Conservation (phyloP, 169 alveolate genomes). For the Plasmodium knowlesi region DNA sequence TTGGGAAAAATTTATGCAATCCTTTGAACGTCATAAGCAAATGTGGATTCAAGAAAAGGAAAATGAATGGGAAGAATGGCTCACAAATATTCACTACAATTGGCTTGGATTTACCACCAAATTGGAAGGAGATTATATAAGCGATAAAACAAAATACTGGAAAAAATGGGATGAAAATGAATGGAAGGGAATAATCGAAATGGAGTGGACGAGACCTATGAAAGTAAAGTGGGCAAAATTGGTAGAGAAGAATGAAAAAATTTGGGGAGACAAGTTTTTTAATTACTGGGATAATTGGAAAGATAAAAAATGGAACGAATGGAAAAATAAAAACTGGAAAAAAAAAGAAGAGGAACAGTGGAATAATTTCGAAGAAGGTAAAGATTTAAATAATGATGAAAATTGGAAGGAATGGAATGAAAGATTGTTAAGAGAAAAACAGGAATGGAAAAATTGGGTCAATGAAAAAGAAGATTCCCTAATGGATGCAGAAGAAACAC, state of each 20-base stretch:
- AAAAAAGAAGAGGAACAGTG: slow-evolving; percentile 21
- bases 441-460: slow-evolving; percentile 37
- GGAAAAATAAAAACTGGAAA: slow-evolving; percentile 35
- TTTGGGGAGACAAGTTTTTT: not conserved
- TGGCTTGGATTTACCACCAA: slow-evolving; percentile 25
- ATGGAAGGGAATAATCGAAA: slow-evolving; percentile 18
- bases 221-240: slow-evolving; percentile 15
- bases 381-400: slow-evolving; percentile 4
- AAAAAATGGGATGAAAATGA: slow-evolving; percentile 16
- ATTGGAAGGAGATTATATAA: slow-evolving; percentile 40
- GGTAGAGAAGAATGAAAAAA: not conserved
- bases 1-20: not conserved
- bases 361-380: not conserved
- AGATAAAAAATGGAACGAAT: slow-evolving; percentile 18
- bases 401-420: slow-evolving; percentile 17
- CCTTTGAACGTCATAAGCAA: slow-evolving; percentile 15
- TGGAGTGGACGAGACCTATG: slow-evolving; percentile 34
- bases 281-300: slow-evolving; percentile 11
- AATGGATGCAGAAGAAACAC: not conserved
- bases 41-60: not conserved
- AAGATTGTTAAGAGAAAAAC: not conserved
- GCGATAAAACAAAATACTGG: not conserved
- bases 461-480: slow-evolving; percentile 4
- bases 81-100: slow-evolving; percentile 15
- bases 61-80: slow-evolving; percentile 41